phyloP scores from a whole-genome alignment of 371 early-diverging fungal species.

The Zopfochytrium polystomum region DNA sequence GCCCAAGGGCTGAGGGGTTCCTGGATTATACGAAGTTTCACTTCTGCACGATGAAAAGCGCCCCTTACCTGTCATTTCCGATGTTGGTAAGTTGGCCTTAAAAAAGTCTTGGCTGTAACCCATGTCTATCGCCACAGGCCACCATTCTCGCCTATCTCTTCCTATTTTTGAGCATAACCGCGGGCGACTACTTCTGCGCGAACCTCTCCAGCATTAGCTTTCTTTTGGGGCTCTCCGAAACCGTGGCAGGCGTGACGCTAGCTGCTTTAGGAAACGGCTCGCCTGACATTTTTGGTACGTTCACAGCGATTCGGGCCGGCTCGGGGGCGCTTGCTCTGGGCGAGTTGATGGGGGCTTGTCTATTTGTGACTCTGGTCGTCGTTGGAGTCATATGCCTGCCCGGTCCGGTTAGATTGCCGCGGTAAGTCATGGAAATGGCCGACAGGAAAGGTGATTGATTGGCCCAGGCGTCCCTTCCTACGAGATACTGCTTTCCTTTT shows the following conservation, averaged over 20 bases:
- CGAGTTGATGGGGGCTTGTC: slow-evolving; percentile 40
- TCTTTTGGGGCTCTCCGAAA: slow-evolving; percentile 31
- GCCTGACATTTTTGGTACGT: slow-evolving; percentile 42
- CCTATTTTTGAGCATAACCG: slow-evolving; percentile 22
- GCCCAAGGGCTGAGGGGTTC: slow-evolving; percentile 12
- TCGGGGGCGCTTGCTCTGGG: slow-evolving; percentile 33
- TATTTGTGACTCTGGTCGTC: slow-evolving; percentile 38
- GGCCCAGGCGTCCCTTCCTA: slow-evolving; percentile 21
- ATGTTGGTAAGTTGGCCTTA: slow-evolving; percentile 1
- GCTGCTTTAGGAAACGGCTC: slow-evolving; percentile 46
- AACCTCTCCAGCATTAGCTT: slow-evolving; percentile 33
- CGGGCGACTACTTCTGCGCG: slow-evolving; percentile 38
- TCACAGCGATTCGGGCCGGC: slow-evolving; percentile 32
- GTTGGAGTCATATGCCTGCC: too few species aligned
- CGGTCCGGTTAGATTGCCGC: slow-evolving; percentile 23
- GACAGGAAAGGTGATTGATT: not conserved
- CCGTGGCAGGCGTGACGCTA: slow-evolving; percentile 42
- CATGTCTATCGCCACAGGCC: not conserved
- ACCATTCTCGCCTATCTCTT: slow-evolving; percentile 13
- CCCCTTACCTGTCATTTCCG: not conserved
- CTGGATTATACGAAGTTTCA: slow-evolving; percentile 13
- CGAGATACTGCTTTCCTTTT: slow-evolving; percentile 35
- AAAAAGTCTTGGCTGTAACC: not conserved
- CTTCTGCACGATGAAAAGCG: slow-evolving; percentile 16
- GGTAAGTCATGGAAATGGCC: not conserved